Percentiles rank a stretch among this genome's conserved stretches.
Conservation (phyloP, 1,284 basidiomycete species). For the Mycosarcoma mackinlayi region DNA sequence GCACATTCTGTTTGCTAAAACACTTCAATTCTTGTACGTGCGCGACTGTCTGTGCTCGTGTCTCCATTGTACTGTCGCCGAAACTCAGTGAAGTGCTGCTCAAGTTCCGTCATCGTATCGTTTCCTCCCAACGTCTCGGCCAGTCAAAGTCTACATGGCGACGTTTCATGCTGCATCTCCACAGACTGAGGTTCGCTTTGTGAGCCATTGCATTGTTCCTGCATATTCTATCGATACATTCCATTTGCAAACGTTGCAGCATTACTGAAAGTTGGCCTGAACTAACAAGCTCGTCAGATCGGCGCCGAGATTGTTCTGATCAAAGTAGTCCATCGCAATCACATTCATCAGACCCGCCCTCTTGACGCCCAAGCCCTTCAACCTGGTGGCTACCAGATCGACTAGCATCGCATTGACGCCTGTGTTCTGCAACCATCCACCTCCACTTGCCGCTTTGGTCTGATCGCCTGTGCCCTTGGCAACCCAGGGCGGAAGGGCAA, state of each 20-base stretch:
- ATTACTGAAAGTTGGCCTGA: constrained; percentile 49
- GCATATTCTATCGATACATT: background rate
- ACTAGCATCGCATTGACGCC: constrained; percentile 43
- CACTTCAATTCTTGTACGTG: no score
- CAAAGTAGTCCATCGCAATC: constrained; percentile 54
- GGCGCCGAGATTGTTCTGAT: constrained; percentile 26
- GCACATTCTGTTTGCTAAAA: no score
- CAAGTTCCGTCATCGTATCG: no score
- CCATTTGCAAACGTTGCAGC: background rate
- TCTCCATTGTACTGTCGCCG: no score
- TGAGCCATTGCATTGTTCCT: background rate
- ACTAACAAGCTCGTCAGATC: constrained; percentile 42
- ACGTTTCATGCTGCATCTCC: no score
- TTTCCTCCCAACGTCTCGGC: no score
- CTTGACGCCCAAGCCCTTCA: background rate
- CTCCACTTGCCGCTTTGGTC: background rate
- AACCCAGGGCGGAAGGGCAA: constrained; percentile 46
- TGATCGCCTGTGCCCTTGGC: constrained; percentile 42
- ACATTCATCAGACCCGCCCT: constrained; percentile 33
- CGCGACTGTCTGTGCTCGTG: no score
- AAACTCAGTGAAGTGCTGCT: no score
- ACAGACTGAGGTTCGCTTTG: background rate
- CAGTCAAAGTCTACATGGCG: no score
- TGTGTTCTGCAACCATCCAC: constrained; percentile 18
- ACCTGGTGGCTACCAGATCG: constrained; percentile 23